Conservation (phyloP, 2,329 filamentous ascomycete genomes). For the Aureobasidium melanogenum region DNA sequence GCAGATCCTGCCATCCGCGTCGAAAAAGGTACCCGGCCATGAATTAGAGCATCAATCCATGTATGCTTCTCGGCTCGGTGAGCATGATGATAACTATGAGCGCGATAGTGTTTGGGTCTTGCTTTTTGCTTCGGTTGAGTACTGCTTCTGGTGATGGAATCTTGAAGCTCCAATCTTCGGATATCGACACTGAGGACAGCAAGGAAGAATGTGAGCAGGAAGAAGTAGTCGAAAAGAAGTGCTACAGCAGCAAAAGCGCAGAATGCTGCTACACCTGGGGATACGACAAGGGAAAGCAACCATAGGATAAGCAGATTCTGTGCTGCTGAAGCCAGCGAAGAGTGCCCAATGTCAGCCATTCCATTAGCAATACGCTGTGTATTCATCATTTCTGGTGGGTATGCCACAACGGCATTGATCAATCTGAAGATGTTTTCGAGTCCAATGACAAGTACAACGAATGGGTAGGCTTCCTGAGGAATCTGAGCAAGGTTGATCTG, state of each 20-base stretch:
- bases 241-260: constrained; percentile 69
- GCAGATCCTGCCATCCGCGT: constrained; percentile 67
- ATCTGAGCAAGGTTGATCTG: constrained; percentile 68
- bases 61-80: constrained; percentile 31
- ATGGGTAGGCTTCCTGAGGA: constrained; percentile 64
- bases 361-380: constrained; percentile 63
- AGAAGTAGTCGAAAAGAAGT: constrained; percentile 68
- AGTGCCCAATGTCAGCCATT: constrained; percentile 62
- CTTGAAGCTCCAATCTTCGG: constrained; percentile 63
- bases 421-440: constrained; percentile 71
- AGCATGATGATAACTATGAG: not conserved
- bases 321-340: constrained; percentile 57
- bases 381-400: constrained; percentile 59
- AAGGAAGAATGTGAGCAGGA: constrained; percentile 70
- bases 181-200: constrained; percentile 74
- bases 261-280: constrained; percentile 63
- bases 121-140: constrained; percentile 25
- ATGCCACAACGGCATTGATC: constrained; percentile 68
- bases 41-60: constrained; percentile 55
- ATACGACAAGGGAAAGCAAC: constrained; percentile 57
- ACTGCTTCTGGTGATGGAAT: constrained; percentile 50
- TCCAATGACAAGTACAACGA: constrained; percentile 68
- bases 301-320: constrained; percentile 63
- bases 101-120: constrained; percentile 10
- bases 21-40: constrained; percentile 57